Base-by-base conservation (phyloP, 176 grass and related monocot genomes). In the Eleusine indica region DNA sequence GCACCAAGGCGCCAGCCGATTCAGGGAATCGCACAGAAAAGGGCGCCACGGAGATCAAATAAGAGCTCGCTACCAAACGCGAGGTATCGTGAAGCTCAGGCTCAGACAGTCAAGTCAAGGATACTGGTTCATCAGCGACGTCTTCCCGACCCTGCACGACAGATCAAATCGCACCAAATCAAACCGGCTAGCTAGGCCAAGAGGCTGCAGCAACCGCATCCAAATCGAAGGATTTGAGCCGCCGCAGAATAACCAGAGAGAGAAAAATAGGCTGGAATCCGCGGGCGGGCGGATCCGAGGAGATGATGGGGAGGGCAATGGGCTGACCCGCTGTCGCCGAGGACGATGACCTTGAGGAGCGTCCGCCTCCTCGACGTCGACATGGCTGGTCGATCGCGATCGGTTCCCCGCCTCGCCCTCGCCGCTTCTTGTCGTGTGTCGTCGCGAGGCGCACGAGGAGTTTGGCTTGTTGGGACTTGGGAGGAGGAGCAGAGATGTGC, bases 101-200 rank as follows among this genome's bases (percentile, higher is more conserved):
- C 32, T 25, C 25, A 25, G 47, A 9, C 47, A 47, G 12, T 15
- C 35, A 77, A 87, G 38, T 0, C 74, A 82, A 94, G 93, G 97
- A 96, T 99, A 96, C 97, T 96, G 97, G 70, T 99, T 96, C 97
- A 99, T 99, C 79, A 99, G 76, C 71, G 97, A 96, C 76, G 97
- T 99, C 93, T 99, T 99, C 30, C 97, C 97, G 66, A 99, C 97
- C 68, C 97, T 99, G 90, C 73, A 84, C 52, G 38, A 84, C 61
- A 64, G 63, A 85, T 72, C 86, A 88, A 71, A 88, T 41, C 5
- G 51, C 70, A 84, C 18, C n/a, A 77, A 88, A 88, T 80, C 75
- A 85, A 74, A 91, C 29, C 40, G 73, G 32, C 35, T 21, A 13
- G 4, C 22, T 49, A 48, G 16, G 63, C 44, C n/a, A 44, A 25